These are phyloP conservation scores for Daedaleopsis sinensis DNA, from an alignment of 768 basidiomycete species.

Conservation along the genomic window DNA sequence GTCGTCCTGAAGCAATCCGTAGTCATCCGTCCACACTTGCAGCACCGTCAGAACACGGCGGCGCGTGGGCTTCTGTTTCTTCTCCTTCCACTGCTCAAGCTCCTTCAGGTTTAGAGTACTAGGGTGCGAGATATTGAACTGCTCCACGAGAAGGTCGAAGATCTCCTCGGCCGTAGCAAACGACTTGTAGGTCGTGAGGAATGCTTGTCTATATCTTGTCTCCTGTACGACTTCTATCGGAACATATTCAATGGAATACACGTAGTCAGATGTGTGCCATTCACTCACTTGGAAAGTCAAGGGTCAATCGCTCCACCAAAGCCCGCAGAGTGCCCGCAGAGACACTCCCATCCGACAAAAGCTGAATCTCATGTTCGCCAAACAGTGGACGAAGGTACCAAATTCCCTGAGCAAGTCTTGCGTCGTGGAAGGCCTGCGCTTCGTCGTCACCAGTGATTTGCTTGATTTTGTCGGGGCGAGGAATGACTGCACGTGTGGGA, in stretches of 20 bases:
- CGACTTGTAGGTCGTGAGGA: conserved; percentile 82
- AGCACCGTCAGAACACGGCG: conserved; percentile 60
- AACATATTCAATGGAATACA: not conserved
- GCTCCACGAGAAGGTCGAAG: conserved; percentile 67
- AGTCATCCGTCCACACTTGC: conserved; percentile 62
- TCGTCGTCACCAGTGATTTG: conserved; percentile 46
- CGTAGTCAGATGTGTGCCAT: not conserved
- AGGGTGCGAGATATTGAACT: conserved; percentile 47
- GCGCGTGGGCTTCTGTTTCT: conserved; percentile 64
- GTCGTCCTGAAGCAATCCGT: conserved; percentile 65
- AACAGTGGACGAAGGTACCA: conserved; percentile 66
- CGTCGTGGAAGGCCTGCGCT: conserved; percentile 44
- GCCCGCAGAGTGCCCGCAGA: conserved; percentile 71
- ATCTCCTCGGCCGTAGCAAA: conserved; percentile 72
- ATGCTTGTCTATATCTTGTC: conserved; percentile 54
- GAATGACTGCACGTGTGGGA: not conserved
- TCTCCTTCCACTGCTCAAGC: conserved; percentile 64
- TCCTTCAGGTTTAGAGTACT: conserved; percentile 40
- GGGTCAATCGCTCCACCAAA: conserved; percentile 70
- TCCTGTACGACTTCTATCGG: conserved; percentile 12
- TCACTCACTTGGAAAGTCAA: conserved; percentile 60
- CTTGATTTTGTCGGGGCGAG: conserved; percentile 39
- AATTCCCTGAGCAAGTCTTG: conserved; percentile 36
- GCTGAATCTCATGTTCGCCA: conserved; percentile 58
- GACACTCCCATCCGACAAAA: conserved; percentile 67